Evolutionary conservation across 2,329 filamentous ascomycete genomes (phyloP).

Genomic region (Penicillium sumatraense): DNA sequence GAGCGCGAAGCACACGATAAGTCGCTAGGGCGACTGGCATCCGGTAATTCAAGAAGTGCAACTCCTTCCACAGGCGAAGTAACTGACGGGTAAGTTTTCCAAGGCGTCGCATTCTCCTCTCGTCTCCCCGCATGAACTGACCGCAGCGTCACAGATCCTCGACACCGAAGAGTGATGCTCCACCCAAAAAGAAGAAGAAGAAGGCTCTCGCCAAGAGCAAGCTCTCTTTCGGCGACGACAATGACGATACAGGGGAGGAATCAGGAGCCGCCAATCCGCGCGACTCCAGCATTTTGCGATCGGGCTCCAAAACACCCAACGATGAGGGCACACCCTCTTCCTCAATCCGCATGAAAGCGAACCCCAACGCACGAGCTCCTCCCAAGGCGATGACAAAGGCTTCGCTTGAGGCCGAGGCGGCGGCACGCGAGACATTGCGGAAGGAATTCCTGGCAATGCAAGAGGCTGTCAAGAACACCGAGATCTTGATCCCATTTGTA

Average conservation of each 20-base stretch:
- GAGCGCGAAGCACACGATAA: slow-evolving; percentile 77
- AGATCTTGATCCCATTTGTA: slow-evolving; percentile 90
- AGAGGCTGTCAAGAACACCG: slow-evolving; percentile 83
- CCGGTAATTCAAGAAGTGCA: slow-evolving; percentile 53
- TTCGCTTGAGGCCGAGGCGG: slow-evolving; percentile 76
- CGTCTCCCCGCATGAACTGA: slow-evolving; percentile 48
- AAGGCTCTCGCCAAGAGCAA: slow-evolving; percentile 63
- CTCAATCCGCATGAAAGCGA: slow-evolving; percentile 46
- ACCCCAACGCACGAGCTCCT: slow-evolving; percentile 52
- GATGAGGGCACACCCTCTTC: slow-evolving; percentile 34
- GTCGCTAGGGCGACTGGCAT: slow-evolving; percentile 50
- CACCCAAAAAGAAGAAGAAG: slow-evolving; percentile 63
- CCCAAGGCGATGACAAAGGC: slow-evolving; percentile 80
- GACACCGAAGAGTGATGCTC: slow-evolving; percentile 51
- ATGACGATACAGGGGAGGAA: slow-evolving; percentile 57
- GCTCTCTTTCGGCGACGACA: slow-evolving; percentile 68
- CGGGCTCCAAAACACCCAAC: slow-evolving; percentile 41
- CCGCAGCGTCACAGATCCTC: slow-evolving; percentile 61
- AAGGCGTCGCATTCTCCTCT: slow-evolving; percentile 13
- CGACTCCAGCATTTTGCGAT: slow-evolving; percentile 45
- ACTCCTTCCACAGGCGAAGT: slow-evolving; percentile 54
- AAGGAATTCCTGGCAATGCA: slow-evolving; percentile 83
- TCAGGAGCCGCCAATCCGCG: slow-evolving; percentile 38
- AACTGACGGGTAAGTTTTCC: slow-evolving; percentile 61
- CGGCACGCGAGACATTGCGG: slow-evolving; percentile 73